Base-by-base conservation (phyloP, 1,284 basidiomycete genomes). In the Hortiboletus rubellus region DNA sequence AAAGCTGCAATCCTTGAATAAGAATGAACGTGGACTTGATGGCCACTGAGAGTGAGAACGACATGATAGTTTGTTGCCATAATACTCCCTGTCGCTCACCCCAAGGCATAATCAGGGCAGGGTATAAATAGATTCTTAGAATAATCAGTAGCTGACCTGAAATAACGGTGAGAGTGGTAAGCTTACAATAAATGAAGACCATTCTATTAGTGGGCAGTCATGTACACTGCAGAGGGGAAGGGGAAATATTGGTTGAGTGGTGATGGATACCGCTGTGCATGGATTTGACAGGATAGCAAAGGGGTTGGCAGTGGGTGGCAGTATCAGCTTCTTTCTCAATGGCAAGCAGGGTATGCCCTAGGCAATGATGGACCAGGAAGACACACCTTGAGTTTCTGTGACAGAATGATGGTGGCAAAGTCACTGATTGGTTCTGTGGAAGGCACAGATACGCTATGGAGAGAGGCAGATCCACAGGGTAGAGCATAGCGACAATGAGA, bases 281-380 rank as follows among this genome's bases (percentile, higher is more conserved):
- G 27, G 27, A 27, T 27, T 27, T 27, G 27, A 27, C 27, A 27
- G 27, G 27, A 27, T 27, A 27, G 27, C 3, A 7, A 27, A 27
- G 27, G 3, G 27, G 3, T 27, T 27, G 27, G 27, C 27, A 27
- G 27, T 27, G 27, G 27, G 27, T 27, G 27, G 3, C 27, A 27
- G 27, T 27, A 5, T 27, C 27, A 3, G 5, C 27, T 27, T 27
- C 27, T 27, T 27, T 27, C 3, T 27, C 27, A 27, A 27, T 27
- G 27, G 27, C 6, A 27, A 27, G 27, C 3, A 27, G 27, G 27
- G 3, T 27, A 87, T 91, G 50, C 87, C 89, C 72, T 96, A 94
- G 0, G 92, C 94, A 47, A 97, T 94, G 50, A 97, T 91, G 22
- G 87, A 86, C 94, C 94, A 97, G 0, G 91, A 94, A 96, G 96